Evolutionary conservation across 495 filamentous ascomycete species (phyloP), one percentile per base, ranked within the genome.

Genomic region (Astrocystis sublimbata): DNA sequence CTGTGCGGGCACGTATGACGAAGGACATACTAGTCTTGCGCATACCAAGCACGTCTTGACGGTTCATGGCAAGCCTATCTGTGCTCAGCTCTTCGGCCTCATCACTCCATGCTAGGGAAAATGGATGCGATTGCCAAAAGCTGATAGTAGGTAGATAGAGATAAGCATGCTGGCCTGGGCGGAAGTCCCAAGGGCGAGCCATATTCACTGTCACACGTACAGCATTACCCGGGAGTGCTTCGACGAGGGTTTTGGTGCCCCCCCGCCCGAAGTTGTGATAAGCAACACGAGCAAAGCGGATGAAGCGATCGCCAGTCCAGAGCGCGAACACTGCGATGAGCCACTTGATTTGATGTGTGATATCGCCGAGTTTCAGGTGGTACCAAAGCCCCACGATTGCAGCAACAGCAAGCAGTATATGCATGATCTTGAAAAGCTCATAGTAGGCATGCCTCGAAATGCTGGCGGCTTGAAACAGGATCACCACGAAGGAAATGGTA

Each of bases 361-460:
- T 77, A 5, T 76, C 65, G 61, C 83, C 85, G 9, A 88, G 65
- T n/a, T 83, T 69, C 19, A 92, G 75, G 68, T 96, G 92, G 58
- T 86, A 74, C 68, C 83, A 92, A 42, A 96, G 73, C 28, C 87
- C 88, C 47, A 88, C 70, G 64, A 93, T 79, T 4, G 86, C 80
- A 19, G 87, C 55, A 41, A 87, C 73, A 31, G 87, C 89, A 24
- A 86, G 82, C 6, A 85, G 69, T 58, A 94, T 92, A 71, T 96
- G 92, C 21, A 92, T 65, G 57, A 90, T 75, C 61, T 96, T 84
- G 78, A 96, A 96, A 0, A 82, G 87, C 73, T 96, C 92, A 72
- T 96, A 96, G 70, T 89, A 93, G n/a, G 91, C 90, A 73, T 96
- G 92, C 36, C 92, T 84, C 53, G 96, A 77, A 19, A 87, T 82